Evolutionary conservation across 208 protist genomes (phyloP).

Genomic region (Trypanosoma brucei): DNA sequence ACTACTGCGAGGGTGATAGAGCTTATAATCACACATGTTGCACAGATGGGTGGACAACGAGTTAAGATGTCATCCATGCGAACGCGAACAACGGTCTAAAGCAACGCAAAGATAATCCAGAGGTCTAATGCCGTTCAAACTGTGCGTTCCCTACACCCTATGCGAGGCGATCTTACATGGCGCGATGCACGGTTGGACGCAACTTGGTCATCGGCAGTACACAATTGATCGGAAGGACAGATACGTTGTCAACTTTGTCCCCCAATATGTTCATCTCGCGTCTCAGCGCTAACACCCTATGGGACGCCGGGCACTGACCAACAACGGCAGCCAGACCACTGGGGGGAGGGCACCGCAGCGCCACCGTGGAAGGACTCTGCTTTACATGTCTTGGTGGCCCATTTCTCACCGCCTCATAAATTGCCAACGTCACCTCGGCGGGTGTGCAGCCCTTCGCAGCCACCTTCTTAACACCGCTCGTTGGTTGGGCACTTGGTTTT

Average conservation of each 20-base stretch:
- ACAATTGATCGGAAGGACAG: constrained; percentile 17
- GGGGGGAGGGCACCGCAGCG: constrained; percentile 11
- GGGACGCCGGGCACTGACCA: constrained; percentile 8
- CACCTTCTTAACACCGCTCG: not conserved
- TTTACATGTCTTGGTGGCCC: constrained; percentile 8
- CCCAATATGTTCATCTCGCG: constrained; percentile 27
- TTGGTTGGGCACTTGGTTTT: not conserved
- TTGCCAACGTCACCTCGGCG: not conserved
- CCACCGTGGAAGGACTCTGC: not conserved
- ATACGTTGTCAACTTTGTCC: constrained; percentile 52
- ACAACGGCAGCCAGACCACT: constrained; percentile 1
- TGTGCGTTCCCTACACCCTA: too few species aligned
- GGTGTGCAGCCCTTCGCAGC: not conserved
- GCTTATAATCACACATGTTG: too few species aligned
- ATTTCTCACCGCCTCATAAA: not conserved
- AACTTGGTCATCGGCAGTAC: constrained; percentile 9
- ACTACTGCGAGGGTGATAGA: too few species aligned
- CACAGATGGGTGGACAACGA: too few species aligned
- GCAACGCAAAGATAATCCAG: too few species aligned
- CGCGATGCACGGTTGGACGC: not conserved
- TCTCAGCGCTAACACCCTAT: constrained; percentile 23
- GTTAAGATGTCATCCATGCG: too few species aligned
- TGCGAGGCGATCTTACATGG: too few species aligned
- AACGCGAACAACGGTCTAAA: too few species aligned
- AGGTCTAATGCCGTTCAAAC: too few species aligned